phyloP scores from a whole-genome alignment of 352 stramenopile genomes.

The Phytophthora ohioensis region DNA sequence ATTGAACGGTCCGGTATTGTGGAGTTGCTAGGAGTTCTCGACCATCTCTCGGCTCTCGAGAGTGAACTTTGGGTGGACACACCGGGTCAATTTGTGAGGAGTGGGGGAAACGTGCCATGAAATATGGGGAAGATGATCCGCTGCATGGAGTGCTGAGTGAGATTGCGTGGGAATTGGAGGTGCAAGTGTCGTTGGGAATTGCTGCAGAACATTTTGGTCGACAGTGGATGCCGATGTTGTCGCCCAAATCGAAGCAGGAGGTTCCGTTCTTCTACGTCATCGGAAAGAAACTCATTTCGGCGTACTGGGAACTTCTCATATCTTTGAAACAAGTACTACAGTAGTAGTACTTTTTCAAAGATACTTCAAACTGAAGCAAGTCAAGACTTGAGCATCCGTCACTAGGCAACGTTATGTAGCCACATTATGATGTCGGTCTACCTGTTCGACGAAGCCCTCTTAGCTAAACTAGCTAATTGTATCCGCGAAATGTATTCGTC shows the following conservation, averaged over 20 bases:
- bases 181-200: slow-evolving; percentile 24
- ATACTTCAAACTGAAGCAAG: no score
- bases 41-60: slow-evolving; percentile 38
- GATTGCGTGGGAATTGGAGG: slow-evolving; percentile 28
- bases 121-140: slow-evolving; percentile 51
- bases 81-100: slow-evolving; percentile 18
- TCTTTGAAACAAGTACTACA: no score
- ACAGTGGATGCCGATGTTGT: slow-evolving; percentile 32
- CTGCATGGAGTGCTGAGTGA: slow-evolving; percentile 40
- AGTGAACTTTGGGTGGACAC: slow-evolving; percentile 56
- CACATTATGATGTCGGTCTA: no score
- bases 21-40: slow-evolving; percentile 44
- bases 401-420: no score
- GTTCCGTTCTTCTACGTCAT: neutral
- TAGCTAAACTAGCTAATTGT: no score
- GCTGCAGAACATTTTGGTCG: slow-evolving; percentile 37
- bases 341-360: no score
- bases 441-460: no score
- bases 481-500: no score
- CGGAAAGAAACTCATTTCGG: neutral
- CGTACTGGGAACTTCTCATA: neutral
- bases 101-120: slow-evolving; percentile 21
- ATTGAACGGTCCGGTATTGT: slow-evolving; percentile 29
- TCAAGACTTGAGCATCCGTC: no score
- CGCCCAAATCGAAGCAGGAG: slow-evolving; percentile 1